Percentiles rank a stretch among this genome's conserved stretches.
These are phyloP conservation scores for Tagetes patula DNA, from an alignment of 129 eudicot species.

Conservation along the genomic window DNA sequence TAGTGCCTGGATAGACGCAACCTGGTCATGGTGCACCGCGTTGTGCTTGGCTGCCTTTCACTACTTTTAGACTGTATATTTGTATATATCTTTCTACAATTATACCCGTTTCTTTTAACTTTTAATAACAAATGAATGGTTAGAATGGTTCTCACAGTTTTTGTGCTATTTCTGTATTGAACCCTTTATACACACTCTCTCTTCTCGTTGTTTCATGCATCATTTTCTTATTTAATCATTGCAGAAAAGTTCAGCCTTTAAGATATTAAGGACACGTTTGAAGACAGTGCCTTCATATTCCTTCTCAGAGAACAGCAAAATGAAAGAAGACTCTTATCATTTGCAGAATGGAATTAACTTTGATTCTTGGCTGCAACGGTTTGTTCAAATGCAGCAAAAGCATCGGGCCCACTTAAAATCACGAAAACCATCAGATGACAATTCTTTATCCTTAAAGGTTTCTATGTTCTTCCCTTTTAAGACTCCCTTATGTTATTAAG, in stretches of 20 bases:
- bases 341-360: constrained; percentile 62
- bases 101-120: no score
- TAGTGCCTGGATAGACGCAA: no score
- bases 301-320: constrained; percentile 37
- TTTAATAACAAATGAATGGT: no score
- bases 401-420: constrained; percentile 67
- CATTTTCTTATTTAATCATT: constrained; percentile 11
- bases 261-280: constrained; percentile 79
- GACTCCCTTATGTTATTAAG: neutral
- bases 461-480: neutral
- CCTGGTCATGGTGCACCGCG: no score
- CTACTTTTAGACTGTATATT: no score
- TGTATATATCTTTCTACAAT: no score
- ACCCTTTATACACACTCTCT: neutral
- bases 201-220: neutral
- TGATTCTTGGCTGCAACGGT: constrained; percentile 61
- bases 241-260: constrained; percentile 97
- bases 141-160: no score
- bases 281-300: constrained; percentile 84
- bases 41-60: no score
- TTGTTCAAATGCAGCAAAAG: constrained; percentile 69
- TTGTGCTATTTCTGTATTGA: neutral
- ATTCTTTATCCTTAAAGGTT: constrained; percentile 64
- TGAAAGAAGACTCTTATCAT: constrained; percentile 30
- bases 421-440: constrained; percentile 41